These are phyloP conservation scores for Diplodia seriata DNA, from an alignment of 2,329 filamentous ascomycete genomes.

Conservation along the genomic window DNA sequence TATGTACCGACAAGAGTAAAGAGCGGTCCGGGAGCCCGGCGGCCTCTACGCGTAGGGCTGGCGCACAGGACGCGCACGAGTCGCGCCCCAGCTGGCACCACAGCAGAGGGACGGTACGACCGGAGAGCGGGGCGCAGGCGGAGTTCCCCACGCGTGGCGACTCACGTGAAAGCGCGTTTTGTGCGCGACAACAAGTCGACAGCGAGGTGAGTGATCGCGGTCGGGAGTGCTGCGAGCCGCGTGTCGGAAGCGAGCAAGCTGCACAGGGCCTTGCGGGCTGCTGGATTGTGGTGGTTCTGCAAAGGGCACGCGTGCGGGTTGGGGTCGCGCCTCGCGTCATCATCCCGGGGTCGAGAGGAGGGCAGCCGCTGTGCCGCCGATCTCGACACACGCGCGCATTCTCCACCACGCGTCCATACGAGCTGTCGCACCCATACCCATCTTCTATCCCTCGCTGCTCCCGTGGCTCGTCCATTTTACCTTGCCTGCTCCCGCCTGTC, in stretches of 20 bases:
- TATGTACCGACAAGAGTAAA: constrained; percentile 16
- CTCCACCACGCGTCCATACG: constrained; percentile 21
- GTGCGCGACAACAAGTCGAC: background rate
- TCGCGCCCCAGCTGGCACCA: constrained; percentile 7
- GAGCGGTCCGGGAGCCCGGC: background rate
- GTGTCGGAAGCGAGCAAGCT: background rate
- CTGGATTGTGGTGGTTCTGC: background rate
- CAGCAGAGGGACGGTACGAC: background rate
- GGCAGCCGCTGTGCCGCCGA: constrained; percentile 1
- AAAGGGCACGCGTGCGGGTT: background rate
- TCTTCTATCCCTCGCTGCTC: constrained; percentile 19
- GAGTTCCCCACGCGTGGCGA: constrained; percentile 7
- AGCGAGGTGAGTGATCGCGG: background rate
- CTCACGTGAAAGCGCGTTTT: constrained; percentile 19
- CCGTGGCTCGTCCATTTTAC: background rate
- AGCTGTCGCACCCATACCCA: constrained; percentile 3
- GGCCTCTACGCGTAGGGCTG: constrained; percentile 17
- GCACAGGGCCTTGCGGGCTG: background rate
- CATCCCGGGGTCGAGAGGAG: background rate
- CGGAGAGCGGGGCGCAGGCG: background rate
- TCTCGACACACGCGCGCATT: constrained; percentile 16
- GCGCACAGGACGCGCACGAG: constrained; percentile 17
- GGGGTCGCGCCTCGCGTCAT: constrained; percentile 16
- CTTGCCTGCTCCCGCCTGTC: constrained; percentile 17
- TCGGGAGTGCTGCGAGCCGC: background rate